Base-by-base conservation (phyloP, 139 green algal genomes). In the Protoeuglena noctilucae region DNA sequence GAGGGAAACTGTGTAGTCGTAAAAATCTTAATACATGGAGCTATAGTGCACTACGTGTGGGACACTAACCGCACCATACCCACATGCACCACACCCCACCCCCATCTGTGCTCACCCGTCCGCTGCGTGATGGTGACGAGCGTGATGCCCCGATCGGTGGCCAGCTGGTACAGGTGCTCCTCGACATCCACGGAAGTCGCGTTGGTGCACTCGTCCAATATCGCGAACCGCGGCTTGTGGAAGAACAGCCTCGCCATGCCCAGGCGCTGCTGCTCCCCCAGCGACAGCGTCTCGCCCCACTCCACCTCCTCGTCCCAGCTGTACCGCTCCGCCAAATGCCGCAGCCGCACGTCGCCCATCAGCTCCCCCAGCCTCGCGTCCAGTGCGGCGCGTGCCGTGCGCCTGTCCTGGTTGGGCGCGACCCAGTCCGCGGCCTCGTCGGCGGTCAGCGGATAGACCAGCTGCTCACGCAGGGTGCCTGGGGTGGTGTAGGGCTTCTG, bases 171-270 rank as follows among this genome's bases (percentile, higher is more conserved):
- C 48, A 86, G 64, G 0, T 46, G 41, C 63, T 83, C 73, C 62
- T 86, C 78, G 29, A 85, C 63, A 31, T 86, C 78, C 47, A 83
- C 71, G 29, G 66, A 81, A 21, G 69, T 86, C 1, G 78, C 79
- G 52, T 85, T 87, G 26, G 79, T 87, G 68, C 78, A 85, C 58
- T 87, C 78, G 40, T 87, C 79, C 40, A 87, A 57, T 9, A 87
- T 58, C 1, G 60, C 74, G 45, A 75, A 87, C 17, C 54, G 57
- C 9, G 79, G 79, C 17, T 46, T 56, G 49, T 87, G 79, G 69
- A 76, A 87, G 58, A 87, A 87, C 17, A 87, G 63, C 23, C 79
- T 60, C 2, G 78, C 79, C 79, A 88, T 86, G 56, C 79, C 79
- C 41, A 88, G 54, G 25, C 79, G 73, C 67, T 88, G 79, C 65